A percentile compares a stretch with the other conserved stretches of the same genome.
phyloP scores from a whole-genome alignment of 2,329 filamentous ascomycete species.

The Sporothrix inflata region DNA sequence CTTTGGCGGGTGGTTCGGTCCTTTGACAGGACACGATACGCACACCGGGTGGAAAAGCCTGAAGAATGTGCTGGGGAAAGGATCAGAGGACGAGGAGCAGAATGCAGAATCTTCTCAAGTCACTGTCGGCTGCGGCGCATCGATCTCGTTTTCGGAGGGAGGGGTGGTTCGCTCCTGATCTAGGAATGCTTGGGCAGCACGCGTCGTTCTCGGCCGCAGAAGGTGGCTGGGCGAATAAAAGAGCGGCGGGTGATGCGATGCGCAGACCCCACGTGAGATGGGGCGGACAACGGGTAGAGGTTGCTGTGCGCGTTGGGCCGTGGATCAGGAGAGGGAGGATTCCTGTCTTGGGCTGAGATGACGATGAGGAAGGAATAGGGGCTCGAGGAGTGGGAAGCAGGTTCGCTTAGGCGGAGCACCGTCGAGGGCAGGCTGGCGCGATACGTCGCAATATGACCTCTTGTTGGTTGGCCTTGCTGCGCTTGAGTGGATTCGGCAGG shows the following conservation, averaged over 20 bases:
- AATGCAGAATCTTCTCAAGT: background rate
- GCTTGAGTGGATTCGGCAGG: background rate
- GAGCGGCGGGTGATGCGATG: background rate
- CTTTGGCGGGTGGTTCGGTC: conserved; percentile 53
- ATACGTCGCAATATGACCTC: background rate
- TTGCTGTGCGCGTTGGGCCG: conserved; percentile 2
- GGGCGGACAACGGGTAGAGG: background rate
- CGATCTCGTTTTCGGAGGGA: background rate
- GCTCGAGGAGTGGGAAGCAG: background rate
- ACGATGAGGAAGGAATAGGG: conserved; percentile 1
- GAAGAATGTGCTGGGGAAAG: background rate
- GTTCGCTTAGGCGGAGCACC: background rate
- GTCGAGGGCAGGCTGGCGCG: background rate
- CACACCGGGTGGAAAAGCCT: background rate
- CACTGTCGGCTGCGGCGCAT: background rate
- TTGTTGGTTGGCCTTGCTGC: background rate
- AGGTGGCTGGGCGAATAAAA: conserved; percentile 2
- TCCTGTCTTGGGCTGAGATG: conserved; percentile 5
- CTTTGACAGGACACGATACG: conserved; percentile 38
- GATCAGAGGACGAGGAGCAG: background rate
- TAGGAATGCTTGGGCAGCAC: conserved; percentile 4
- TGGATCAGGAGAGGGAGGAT: background rate
- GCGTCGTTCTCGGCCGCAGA: background rate
- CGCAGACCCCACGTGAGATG: conserved; percentile 18
- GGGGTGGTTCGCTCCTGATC: background rate